Evolutionary conservation across 345 rosid species (phyloP).

Genomic region (Arabidopsis suecica): DNA sequence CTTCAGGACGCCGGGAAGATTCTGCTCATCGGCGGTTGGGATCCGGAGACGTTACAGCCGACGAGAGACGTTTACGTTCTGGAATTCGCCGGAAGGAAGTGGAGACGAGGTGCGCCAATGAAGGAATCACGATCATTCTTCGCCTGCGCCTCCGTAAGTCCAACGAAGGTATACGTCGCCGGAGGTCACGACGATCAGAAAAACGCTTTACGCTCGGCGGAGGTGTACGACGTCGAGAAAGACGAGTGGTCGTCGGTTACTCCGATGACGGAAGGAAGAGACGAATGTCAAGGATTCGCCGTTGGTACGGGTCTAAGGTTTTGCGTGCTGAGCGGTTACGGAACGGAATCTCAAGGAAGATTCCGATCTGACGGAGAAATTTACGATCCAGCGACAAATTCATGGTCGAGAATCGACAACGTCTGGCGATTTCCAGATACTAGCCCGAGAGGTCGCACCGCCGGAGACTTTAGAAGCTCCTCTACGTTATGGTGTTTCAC

Average conservation of each 20-base stretch:
- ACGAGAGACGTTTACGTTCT: conserved; percentile 50
- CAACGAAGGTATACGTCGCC: conserved; percentile 53
- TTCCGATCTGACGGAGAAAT: conserved; percentile 57
- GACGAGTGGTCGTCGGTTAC: conserved; percentile 58
- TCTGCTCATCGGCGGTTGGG: conserved; percentile 67
- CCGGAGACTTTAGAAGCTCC: background rate
- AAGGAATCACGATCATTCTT: conserved; percentile 58
- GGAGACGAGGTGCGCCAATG: conserved; percentile 60
- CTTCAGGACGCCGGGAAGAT: conserved; percentile 46
- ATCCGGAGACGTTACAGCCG: conserved; percentile 54
- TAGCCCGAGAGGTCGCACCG: conserved; percentile 50
- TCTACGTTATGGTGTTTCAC: conserved; percentile 43
- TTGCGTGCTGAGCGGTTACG: conserved; percentile 64
- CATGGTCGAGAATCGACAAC: conserved; percentile 48
- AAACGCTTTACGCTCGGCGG: conserved; percentile 57
- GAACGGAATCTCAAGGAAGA: conserved; percentile 56
- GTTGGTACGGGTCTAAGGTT: conserved; percentile 49
- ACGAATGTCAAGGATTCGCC: conserved; percentile 59
- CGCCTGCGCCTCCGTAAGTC: conserved; percentile 52
- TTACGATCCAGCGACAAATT: conserved; percentile 45
- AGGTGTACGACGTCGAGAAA: conserved; percentile 54
- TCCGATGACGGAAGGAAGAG: conserved; percentile 59
- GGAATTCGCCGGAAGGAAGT: conserved; percentile 48
- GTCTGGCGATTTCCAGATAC: conserved; percentile 50
- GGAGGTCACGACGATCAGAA: conserved; percentile 72